Evolutionary conservation across 768 basidiomycete genomes (phyloP).

Genomic region (Crassisporium funariophilum): DNA sequence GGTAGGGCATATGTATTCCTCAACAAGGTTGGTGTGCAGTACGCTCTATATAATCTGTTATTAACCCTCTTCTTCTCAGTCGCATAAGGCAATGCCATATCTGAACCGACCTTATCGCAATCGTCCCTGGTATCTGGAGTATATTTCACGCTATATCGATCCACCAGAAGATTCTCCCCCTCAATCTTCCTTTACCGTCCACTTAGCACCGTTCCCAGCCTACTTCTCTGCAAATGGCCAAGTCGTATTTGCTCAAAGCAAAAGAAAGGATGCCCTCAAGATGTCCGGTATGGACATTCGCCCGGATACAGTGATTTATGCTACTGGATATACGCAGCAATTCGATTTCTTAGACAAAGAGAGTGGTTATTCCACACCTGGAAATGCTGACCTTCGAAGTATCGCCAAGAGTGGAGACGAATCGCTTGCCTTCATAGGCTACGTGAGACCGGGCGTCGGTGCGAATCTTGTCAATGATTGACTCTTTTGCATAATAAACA

Average conservation of each 20-base stretch:
- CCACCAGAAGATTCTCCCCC: constrained; percentile 52
- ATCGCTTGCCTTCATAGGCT: constrained; percentile 55
- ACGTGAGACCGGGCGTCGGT: constrained; percentile 61
- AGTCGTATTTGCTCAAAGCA: constrained; percentile 46
- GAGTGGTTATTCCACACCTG: constrained; percentile 41
- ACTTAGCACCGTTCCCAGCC: constrained; percentile 59
- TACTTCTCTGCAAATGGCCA: constrained; percentile 42
- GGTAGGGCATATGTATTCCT: constrained; percentile 67
- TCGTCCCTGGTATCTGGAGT: constrained; percentile 43
- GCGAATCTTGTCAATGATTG: constrained; percentile 12
- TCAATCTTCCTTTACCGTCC: constrained; percentile 44
- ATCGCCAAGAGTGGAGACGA: constrained; percentile 45
- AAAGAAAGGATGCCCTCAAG: constrained; percentile 44
- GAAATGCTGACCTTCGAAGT: constrained; percentile 46
- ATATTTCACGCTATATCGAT: constrained; percentile 58
- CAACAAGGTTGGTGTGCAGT: constrained; percentile 45
- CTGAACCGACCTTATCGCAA: constrained; percentile 58
- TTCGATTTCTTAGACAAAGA: constrained; percentile 42
- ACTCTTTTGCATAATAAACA: constrained; percentile 10
- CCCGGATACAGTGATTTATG: constrained; percentile 51
- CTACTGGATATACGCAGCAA: constrained; percentile 51
- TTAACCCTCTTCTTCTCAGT: constrained; percentile 27
- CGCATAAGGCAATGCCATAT: constrained; percentile 60
- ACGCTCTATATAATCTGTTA: background rate
- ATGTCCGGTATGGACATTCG: constrained; percentile 41